Evolutionary conservation across 495 filamentous ascomycete species (phyloP), one percentile per base, ranked within the genome.

Genomic region (Hypoxylon rickii): DNA sequence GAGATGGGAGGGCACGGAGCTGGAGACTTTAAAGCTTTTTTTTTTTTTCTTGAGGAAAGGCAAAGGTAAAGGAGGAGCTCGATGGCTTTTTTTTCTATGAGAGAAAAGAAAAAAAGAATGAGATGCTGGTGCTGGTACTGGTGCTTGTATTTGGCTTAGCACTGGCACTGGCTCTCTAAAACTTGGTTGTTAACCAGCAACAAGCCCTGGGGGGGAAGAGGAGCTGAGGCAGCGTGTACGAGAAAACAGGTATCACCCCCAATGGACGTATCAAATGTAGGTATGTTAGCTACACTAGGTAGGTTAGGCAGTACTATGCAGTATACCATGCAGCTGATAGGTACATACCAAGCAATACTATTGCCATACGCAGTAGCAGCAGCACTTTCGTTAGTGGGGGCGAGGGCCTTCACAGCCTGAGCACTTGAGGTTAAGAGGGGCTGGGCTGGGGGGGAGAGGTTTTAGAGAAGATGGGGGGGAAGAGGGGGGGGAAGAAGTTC

Each of bases 181-280:
- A 55, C 50, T 55, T 61, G 44, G 29, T 49, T 45, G 50, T 37
- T 61, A 55, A 44, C 52, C 47, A 61, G 45, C 24, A 10, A 29
- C 24, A 29, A 29, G 24, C n/a, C n/a, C n/a, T n/a, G n/a, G n/a
- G n/a, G n/a, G n/a, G n/a, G n/a, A n/a, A n/a, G n/a, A n/a, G n/a
- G n/a, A 29, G 24, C 44, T 55, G 58, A 61, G 46, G 58, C 51
- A 61, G 58, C 51, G 29, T 46, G 58, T 55, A 55, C 57, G 45
- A 61, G 50, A 40, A 55, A 12, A 51, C 55, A 61, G 44, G 44
- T 61, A 55, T 45, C 31, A 29, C 10, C n/a, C n/a, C n/a, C n/a
- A n/a, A n/a, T n/a, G n/a, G n/a, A n/a, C n/a, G n/a, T n/a, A n/a
- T n/a, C n/a, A n/a, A n/a, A n/a, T n/a, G n/a, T n/a, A n/a, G n/a